Conservation (phyloP, 208 protist genomes). For the Porcisia deanei region DNA sequence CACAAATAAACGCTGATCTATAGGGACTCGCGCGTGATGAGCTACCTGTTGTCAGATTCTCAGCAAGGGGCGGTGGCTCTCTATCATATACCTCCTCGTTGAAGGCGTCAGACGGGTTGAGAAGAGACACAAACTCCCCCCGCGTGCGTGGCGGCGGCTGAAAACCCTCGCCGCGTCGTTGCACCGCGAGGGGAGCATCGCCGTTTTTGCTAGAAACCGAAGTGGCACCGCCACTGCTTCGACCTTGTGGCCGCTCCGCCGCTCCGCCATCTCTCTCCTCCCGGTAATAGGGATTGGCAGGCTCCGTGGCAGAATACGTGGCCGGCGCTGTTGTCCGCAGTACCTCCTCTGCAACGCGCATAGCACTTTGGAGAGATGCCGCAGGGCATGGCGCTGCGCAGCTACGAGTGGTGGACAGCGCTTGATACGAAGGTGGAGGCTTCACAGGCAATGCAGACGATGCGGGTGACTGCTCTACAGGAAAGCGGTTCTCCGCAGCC, state of each 20-base stretch:
- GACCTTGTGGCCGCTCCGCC: not conserved
- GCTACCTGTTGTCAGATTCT: not conserved
- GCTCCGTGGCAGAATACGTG: not conserved
- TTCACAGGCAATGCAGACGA: too few species aligned
- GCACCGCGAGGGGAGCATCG: not conserved
- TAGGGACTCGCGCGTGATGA: not conserved
- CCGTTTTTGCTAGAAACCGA: not conserved
- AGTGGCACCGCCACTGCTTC: not conserved
- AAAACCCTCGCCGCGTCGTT: not conserved
- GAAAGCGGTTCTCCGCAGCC: not conserved
- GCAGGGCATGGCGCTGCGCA: too few species aligned
- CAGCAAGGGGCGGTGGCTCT: not conserved
- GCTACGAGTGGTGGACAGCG: not conserved
- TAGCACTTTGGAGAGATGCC: slow-evolving; percentile 2
- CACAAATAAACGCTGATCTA: not conserved
- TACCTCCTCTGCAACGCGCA: slow-evolving; percentile 28
- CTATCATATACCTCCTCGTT: not conserved
- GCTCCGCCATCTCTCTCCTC: not conserved
- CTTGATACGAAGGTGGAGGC: not conserved
- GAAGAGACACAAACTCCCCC: not conserved
- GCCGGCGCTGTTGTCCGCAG: slow-evolving; percentile 10
- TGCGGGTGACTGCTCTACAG: not conserved
- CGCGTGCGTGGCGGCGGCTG: not conserved
- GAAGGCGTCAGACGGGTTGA: not conserved
- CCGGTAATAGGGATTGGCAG: slow-evolving; percentile 21